phyloP scores from a whole-genome alignment of 768 basidiomycete genomes.

The Fibroporia radiculosa region DNA sequence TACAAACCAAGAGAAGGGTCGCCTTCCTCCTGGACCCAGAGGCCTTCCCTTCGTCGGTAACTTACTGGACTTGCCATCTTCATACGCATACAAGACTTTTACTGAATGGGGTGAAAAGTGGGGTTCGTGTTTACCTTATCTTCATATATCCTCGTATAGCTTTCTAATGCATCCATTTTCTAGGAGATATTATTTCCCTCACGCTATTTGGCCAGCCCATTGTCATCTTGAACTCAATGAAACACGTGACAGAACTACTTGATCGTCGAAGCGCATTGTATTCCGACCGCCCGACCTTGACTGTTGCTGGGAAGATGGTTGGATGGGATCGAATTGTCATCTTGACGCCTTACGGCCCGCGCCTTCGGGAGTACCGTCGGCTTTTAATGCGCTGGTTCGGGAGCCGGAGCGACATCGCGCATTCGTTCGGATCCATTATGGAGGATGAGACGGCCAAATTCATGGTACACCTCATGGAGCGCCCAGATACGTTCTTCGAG shows the following conservation, averaged over 20 bases:
- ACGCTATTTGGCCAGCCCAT: slow-evolving; percentile 20
- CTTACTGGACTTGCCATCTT: slow-evolving; percentile 18
- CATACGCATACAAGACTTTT: slow-evolving; percentile 19
- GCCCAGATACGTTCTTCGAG: slow-evolving; percentile 28
- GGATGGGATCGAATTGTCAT: slow-evolving; percentile 26
- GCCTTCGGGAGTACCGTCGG: slow-evolving; percentile 34
- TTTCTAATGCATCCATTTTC: background rate
- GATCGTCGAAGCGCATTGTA: slow-evolving; percentile 22
- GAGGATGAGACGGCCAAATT: slow-evolving; percentile 36
- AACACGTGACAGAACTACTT: slow-evolving; percentile 19
- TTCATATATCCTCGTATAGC: background rate
- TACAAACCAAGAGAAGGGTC: too few species aligned
- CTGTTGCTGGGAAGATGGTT: slow-evolving; percentile 17
- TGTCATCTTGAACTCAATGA: slow-evolving; percentile 22
- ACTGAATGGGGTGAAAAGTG: slow-evolving; percentile 20
- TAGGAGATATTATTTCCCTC: slow-evolving; percentile 23
- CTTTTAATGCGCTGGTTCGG: slow-evolving; percentile 35
- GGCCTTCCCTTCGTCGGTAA: slow-evolving; percentile 21
- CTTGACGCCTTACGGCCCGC: slow-evolving; percentile 33
- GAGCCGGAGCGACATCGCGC: slow-evolving; percentile 27
- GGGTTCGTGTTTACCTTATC: slow-evolving; percentile 13
- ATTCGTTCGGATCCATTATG: slow-evolving; percentile 31
- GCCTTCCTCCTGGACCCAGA: slow-evolving; percentile 24
- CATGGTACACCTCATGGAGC: slow-evolving; percentile 30
- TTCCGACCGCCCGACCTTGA: slow-evolving; percentile 17